Evolutionary conservation across 768 basidiomycete genomes (phyloP).

Genomic region (Lactarius deliciosus): DNA sequence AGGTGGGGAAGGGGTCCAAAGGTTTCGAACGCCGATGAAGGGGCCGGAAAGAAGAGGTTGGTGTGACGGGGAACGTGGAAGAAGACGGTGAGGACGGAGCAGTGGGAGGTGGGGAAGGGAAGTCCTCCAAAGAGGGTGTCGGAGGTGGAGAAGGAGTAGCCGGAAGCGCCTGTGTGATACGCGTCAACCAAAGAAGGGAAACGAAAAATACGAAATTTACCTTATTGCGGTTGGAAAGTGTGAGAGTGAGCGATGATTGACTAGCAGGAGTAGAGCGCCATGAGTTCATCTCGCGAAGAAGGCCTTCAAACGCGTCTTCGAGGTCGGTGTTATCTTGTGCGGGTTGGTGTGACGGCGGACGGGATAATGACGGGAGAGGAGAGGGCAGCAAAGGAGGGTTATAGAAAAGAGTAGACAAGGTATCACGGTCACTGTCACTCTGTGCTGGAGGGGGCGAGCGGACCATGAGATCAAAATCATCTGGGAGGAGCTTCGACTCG

Average conservation of each 20-base stretch:
- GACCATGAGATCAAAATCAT: constrained; percentile 21
- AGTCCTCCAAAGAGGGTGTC: constrained; percentile 20
- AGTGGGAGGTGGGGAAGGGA: constrained; percentile 19
- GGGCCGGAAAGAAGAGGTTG: constrained; percentile 26
- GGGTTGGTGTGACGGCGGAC: constrained; percentile 18
- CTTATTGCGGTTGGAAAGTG: constrained; percentile 28
- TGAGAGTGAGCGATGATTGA: constrained; percentile 12
- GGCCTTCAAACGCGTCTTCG: constrained; percentile 38
- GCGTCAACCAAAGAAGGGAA: constrained; percentile 1
- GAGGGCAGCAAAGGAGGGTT: constrained; percentile 40
- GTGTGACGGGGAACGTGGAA: constrained; percentile 25
- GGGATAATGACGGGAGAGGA: neutral
- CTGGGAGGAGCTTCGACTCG: constrained; percentile 30
- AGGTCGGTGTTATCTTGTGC: constrained; percentile 35
- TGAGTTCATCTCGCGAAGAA: constrained; percentile 39
- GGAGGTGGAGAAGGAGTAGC: constrained; percentile 20
- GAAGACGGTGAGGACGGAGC: constrained; percentile 27
- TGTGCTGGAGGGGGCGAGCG: constrained; percentile 8
- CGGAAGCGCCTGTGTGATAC: constrained; percentile 17
- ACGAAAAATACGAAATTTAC: constrained; percentile 5
- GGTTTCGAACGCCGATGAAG: constrained; percentile 26
- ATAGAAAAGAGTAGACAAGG: constrained; percentile 33
- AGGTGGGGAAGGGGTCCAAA: constrained; percentile 4
- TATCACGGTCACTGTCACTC: constrained; percentile 9
- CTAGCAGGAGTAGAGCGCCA: constrained; percentile 22